phyloP scores from a whole-genome alignment of 352 stramenopile genomes.

The Globisporangium spiculum region DNA sequence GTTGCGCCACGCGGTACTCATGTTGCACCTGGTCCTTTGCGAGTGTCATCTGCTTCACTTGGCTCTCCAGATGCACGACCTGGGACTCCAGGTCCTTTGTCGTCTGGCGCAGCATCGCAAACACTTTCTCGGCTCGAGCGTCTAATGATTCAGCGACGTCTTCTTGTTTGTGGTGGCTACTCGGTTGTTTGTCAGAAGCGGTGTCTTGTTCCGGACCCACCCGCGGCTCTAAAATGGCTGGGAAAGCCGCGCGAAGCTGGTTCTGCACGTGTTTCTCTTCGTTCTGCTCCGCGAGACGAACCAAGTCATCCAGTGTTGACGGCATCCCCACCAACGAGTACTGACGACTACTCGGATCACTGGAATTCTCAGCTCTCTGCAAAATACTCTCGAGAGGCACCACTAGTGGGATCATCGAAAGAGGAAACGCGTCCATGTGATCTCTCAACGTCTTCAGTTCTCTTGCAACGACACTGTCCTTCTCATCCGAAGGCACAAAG shows the following conservation, averaged over 20 bases:
- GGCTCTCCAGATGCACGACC: slow-evolving; percentile 25
- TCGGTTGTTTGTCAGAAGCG: background rate
- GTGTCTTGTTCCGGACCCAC: background rate
- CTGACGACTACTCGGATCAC: background rate
- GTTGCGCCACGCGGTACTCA: slow-evolving; percentile 28
- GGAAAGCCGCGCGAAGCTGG: slow-evolving; percentile 10
- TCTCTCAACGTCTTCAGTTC: background rate
- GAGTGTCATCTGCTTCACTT: slow-evolving; percentile 22
- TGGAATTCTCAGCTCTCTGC: background rate
- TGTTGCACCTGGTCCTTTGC: slow-evolving; percentile 24
- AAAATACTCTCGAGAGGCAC: background rate
- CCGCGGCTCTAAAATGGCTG: background rate
- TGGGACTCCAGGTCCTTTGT: slow-evolving; percentile 26
- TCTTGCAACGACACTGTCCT: background rate
- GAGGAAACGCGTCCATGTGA: background rate
- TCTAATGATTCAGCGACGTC: slow-evolving; percentile 12
- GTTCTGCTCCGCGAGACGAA: slow-evolving; percentile 16
- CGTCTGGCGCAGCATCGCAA: slow-evolving; percentile 26
- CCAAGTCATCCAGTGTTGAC: slow-evolving; percentile 10
- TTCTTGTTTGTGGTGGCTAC: background rate
- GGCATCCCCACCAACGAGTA: slow-evolving; percentile 13
- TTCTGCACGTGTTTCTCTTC: slow-evolving; percentile 6
- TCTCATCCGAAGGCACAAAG: background rate
- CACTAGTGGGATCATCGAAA: slow-evolving; percentile 12
- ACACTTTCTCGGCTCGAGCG: slow-evolving; percentile 23